Evolutionary conservation across 257 asterid species (phyloP).

Genomic region (Solanum peruvianum): DNA sequence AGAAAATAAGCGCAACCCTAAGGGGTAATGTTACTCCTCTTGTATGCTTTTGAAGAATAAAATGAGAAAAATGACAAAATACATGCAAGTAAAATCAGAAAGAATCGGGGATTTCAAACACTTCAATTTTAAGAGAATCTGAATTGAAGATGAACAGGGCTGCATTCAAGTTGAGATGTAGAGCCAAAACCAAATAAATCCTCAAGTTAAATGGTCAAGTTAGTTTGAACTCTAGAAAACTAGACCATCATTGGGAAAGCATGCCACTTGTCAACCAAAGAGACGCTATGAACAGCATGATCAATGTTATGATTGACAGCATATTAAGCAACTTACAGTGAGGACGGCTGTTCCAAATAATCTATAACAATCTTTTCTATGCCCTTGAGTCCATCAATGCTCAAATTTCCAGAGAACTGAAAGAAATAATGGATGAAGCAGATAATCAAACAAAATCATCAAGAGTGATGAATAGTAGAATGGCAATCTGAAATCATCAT

Average conservation of each 20-base stretch:
- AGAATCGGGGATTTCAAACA: neutral
- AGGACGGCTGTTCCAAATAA: slow-evolving; percentile 50
- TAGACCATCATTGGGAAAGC: neutral
- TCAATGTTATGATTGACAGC: neutral
- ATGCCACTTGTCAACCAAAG: neutral
- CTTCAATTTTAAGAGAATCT: neutral
- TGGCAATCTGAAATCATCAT: neutral
- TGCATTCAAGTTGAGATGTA: neutral
- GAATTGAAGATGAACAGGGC: neutral
- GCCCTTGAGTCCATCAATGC: slow-evolving; percentile 55
- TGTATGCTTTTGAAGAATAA: neutral
- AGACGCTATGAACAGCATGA: neutral
- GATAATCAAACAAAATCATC: neutral
- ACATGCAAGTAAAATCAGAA: neutral
- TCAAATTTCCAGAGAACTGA: slow-evolving; percentile 51
- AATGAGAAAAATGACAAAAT: neutral
- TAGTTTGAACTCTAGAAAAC: neutral
- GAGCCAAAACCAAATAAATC: neutral
- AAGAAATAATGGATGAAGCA: neutral
- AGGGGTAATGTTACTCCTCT: neutral
- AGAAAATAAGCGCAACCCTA: neutral
- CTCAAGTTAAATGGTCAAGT: neutral
- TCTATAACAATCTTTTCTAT: slow-evolving; percentile 58
- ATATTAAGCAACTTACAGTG: slow-evolving; percentile 36
- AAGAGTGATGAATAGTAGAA: neutral